Evolutionary conservation across 208 protist genomes (phyloP), one percentile per base, ranked within the genome.

Genomic region (Leishmania martiniquensis): DNA sequence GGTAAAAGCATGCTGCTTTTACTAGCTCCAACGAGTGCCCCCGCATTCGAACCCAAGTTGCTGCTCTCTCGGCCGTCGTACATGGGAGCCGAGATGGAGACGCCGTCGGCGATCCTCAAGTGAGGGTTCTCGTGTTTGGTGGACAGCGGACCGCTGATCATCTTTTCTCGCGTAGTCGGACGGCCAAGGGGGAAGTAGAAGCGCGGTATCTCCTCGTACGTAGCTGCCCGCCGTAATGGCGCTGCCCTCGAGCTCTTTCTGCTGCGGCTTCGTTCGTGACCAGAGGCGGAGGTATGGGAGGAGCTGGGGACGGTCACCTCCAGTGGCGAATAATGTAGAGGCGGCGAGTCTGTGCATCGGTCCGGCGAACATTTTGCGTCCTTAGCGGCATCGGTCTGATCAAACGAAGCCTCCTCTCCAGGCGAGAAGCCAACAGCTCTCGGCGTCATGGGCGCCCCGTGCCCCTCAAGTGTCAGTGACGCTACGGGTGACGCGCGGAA

Each of bases 121-220:
- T 94, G 89, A 54, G 92, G 91, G 75, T 96, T 95, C 57, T 93
- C 87, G 59, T 89, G 83, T 42, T 84, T 90, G 39, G 66, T 84
- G 29, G 77, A 83, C 7, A 87, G 52, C 34, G 88, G 86, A 4
- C 86, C 90, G 74, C 79, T 85, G 62, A 97, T 81, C 32, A 88
- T 55, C 55, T 84, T 79, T 72, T 89, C 91, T 44, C 66, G 29
- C 39, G 74, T 80, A 51, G 75, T 85, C 22, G 85, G 86, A 32
- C 76, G 39, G 0, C 95, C 95, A 10, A 89, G 66, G 1, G 93
- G 90, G 67, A 91, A 96, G 84, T 96, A 98, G 77, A 98, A 98
- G 32, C 85, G 91, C 4, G 95, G 95, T 59, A 98, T 97, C 37
- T 93, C 87, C 7, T 91, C 84, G 75, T 90, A 90, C 65, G 86